Evolutionary conservation across 495 filamentous ascomycete species (phyloP).

Genomic region (Penicillium odoratum): DNA sequence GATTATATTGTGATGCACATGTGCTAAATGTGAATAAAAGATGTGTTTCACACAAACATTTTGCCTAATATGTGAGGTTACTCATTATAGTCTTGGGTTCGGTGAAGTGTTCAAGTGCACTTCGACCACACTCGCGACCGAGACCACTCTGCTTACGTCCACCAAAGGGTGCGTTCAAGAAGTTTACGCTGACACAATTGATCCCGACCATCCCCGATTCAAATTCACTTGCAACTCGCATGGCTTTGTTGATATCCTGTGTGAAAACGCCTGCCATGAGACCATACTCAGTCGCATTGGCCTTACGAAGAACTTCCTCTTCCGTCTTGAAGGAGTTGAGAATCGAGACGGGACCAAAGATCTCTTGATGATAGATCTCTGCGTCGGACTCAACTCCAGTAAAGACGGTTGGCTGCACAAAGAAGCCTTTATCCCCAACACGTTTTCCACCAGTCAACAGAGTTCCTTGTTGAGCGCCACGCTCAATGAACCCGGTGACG

Average conservation of each 20-base stretch:
- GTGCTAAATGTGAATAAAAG: too few relatives aligned
- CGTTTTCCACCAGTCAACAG: constrained; percentile 64
- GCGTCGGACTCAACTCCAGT: constrained; percentile 71
- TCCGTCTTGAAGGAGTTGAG: constrained; percentile 79
- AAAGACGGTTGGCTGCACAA: constrained; percentile 90
- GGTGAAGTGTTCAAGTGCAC: constrained; percentile 64
- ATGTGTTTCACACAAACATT: neutral
- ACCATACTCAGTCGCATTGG: constrained; percentile 69
- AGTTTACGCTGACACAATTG: constrained; percentile 40
- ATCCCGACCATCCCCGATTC: constrained; percentile 50
- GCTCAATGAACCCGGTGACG: constrained; percentile 83
- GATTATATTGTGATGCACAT: too few relatives aligned
- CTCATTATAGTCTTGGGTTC: constrained; percentile 17
- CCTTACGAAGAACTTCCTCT: constrained; percentile 68
- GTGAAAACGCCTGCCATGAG: constrained; percentile 46
- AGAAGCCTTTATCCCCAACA: constrained; percentile 63
- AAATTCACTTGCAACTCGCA: constrained; percentile 42
- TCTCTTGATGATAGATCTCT: constrained; percentile 91
- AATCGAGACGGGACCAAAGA: constrained; percentile 84
- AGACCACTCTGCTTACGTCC: constrained; percentile 53
- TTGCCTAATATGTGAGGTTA: neutral
- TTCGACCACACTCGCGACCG: constrained; percentile 74
- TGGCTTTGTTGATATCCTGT: constrained; percentile 41
- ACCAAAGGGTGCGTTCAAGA: constrained; percentile 35
- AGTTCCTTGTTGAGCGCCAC: constrained; percentile 70